Conservation (phyloP, 2,329 filamentous ascomycete genomes). For the Pleurostoma richardsiae region DNA sequence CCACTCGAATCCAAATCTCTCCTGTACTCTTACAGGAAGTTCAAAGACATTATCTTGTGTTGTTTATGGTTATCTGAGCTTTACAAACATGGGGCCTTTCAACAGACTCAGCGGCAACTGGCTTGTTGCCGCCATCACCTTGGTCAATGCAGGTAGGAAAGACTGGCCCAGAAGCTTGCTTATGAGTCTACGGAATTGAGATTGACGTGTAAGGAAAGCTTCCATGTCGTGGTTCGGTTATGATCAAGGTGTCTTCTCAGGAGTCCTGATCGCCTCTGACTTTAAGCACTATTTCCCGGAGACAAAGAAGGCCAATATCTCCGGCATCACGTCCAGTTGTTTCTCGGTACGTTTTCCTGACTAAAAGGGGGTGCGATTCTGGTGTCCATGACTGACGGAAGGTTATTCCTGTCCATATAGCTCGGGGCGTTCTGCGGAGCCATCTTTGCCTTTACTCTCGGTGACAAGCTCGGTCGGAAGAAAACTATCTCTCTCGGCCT, state of each 20-base stretch:
- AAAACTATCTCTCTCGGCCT: constrained; percentile 24
- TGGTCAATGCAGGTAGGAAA: constrained; percentile 7
- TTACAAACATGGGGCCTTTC: constrained; percentile 1
- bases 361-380: no score
- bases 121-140: constrained; percentile 8
- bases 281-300: constrained; percentile 31
- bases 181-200: background rate
- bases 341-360: constrained; percentile 23
- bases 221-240: constrained; percentile 11
- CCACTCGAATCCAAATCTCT: no score
- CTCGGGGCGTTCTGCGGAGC: constrained; percentile 26
- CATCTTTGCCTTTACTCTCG: constrained; percentile 20
- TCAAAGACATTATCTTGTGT: no score
- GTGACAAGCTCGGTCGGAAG: constrained; percentile 25
- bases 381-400: no score
- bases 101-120: constrained; percentile 6
- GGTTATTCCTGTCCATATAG: constrained; percentile 8
- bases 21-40: no score
- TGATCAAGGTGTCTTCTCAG: constrained; percentile 31
- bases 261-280: constrained; percentile 32
- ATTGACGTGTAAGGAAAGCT: background rate
- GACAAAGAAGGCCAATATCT: constrained; percentile 30
- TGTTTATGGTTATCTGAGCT: no score
- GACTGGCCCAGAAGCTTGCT: no score
- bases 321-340: constrained; percentile 36